Evolutionary conservation across 805 yeast genomes (phyloP).

Genomic region (Kazachstania martiniae): DNA sequence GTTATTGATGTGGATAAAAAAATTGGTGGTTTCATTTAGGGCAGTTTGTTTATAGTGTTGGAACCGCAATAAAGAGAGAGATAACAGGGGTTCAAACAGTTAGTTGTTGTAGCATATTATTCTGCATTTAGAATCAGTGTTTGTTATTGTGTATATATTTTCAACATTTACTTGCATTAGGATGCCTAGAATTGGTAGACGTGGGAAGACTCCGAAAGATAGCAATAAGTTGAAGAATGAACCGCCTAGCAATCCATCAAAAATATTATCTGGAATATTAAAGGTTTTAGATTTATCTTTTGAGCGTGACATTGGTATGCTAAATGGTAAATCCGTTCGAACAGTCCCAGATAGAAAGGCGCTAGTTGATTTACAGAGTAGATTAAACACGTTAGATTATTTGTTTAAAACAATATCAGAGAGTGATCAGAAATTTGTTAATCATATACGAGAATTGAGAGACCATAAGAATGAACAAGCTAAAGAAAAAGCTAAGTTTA

Average conservation of each 20-base stretch:
- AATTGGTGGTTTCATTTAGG: no score
- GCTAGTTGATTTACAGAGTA: constrained; percentile 34
- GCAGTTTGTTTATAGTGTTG: no score
- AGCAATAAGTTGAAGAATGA: constrained; percentile 14
- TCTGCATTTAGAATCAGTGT: no score
- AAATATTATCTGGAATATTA: constrained; percentile 40
- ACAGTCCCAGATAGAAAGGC: constrained; percentile 32
- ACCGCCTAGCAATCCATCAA: constrained; percentile 29
- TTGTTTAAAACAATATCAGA: constrained; percentile 15
- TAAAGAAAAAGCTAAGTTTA: background rate
- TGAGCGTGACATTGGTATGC: constrained; percentile 47
- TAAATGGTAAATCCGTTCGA: constrained; percentile 47
- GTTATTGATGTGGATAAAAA: no score
- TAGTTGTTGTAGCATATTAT: no score
- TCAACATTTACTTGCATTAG: no score
- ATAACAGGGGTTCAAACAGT: no score
- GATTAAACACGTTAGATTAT: constrained; percentile 22
- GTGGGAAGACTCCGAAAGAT: constrained; percentile 15
- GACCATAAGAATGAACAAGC: constrained; percentile 5
- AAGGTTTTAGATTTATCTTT: constrained; percentile 42
- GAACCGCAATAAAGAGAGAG: no score
- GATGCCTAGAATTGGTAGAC: constrained; percentile 19
- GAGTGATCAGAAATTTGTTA: constrained; percentile 15
- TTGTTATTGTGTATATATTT: no score
- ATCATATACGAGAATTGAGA: constrained; percentile 9